Evolutionary conservation across 345 rosid genomes (phyloP).

Genomic region (Citrus sp.): DNA sequence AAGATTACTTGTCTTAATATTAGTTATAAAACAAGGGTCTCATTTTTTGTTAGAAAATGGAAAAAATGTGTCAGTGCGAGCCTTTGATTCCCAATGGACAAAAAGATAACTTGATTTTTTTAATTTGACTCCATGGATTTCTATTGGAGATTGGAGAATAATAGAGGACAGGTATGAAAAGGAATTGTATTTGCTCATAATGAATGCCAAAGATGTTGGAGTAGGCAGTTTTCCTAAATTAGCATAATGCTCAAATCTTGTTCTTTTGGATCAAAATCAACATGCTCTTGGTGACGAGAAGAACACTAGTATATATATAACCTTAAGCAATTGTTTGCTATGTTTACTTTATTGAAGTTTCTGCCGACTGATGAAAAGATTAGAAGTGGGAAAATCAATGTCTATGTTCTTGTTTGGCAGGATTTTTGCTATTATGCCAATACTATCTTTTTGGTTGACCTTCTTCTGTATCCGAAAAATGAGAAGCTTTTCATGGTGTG

Average conservation of each 20-base stretch:
- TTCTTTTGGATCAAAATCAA: background rate
- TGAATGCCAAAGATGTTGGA: background rate
- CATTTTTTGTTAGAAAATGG: background rate
- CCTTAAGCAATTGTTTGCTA: background rate
- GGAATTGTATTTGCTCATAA: background rate
- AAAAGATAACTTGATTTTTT: background rate
- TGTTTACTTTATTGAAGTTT: background rate
- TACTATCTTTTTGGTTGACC: constrained; percentile 84
- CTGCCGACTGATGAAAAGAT: background rate
- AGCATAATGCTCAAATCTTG: background rate
- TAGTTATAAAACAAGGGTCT: background rate
- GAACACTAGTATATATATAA: background rate
- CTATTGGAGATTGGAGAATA: background rate
- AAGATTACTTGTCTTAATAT: background rate
- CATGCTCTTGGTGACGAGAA: background rate
- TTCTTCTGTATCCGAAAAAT: constrained; percentile 73
- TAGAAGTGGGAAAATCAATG: constrained; percentile 1
- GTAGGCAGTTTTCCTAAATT: background rate
- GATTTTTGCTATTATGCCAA: constrained; percentile 99
- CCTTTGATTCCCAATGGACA: background rate
- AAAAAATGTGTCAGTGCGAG: too few relatives aligned
- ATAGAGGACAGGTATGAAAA: background rate
- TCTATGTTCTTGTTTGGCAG: constrained; percentile 31
- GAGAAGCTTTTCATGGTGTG: constrained; percentile 97
- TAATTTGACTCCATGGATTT: background rate